Conservation (phyloP, 306 rosid species). For the Cucumis sativus region Cucumber_9930_V3 NC_026659.2:28291501-28292000, state of each 20-base stretch:
- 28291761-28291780: too few species aligned
- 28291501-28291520: too few species aligned
- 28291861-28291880: not conserved
- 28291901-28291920: constrained; percentile 61
- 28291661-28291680: too few species aligned
- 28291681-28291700: too few species aligned
- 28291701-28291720: too few species aligned
- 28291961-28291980: constrained; percentile 85
- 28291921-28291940: constrained; percentile 89
- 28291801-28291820: not conserved
- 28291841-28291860: not conserved
- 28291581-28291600: not conserved
- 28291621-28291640: too few species aligned
- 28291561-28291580: not conserved
- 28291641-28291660: too few species aligned
- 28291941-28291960: constrained; percentile 94
- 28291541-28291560: not conserved
- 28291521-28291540: not conserved
- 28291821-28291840: not conserved
- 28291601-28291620: not conserved
- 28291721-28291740: too few species aligned
- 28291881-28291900: not conserved
- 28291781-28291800: not conserved
- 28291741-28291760: too few species aligned
- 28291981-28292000: constrained; percentile 89